phyloP scores from a whole-genome alignment of 108 stramenopile species.

The Stephanodiscus triporus region DNA sequence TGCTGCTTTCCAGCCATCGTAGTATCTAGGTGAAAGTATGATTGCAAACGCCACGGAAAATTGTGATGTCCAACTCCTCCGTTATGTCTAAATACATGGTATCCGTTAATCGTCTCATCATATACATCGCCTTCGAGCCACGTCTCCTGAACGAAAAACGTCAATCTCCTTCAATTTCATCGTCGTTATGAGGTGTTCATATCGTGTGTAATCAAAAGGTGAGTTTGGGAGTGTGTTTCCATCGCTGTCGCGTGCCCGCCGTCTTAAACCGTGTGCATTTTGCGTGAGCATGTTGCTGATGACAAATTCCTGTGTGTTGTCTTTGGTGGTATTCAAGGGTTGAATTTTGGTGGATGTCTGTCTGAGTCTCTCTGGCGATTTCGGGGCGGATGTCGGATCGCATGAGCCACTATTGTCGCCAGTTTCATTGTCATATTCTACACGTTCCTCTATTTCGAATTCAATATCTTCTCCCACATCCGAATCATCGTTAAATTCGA shows the following conservation, averaged over 20 bases:
- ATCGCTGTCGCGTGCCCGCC: neutral
- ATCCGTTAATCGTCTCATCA: neutral
- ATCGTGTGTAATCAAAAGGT: neutral
- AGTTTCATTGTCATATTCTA: no score
- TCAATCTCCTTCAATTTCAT: neutral
- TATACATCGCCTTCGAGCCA: neutral
- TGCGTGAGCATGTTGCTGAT: neutral
- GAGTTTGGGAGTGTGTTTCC: neutral
- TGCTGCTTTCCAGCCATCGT: conserved; percentile 4
- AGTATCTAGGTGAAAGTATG: conserved; percentile 1
- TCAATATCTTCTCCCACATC: no score
- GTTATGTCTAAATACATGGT: neutral
- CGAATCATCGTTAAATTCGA: no score
- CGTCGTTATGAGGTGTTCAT: neutral
- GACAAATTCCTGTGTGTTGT: neutral
- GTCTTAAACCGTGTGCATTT: neutral
- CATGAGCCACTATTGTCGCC: neutral
- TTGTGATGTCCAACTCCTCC: neutral
- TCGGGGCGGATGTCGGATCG: neutral
- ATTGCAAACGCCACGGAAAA: conserved; percentile 11
- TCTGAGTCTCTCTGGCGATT: neutral
- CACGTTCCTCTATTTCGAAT: no score
- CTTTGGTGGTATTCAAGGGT: neutral
- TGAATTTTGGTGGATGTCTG: neutral
- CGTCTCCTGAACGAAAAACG: neutral